Percentiles rank a stretch among this genome's conserved stretches.
Conservation (phyloP, 2,329 filamentous ascomycete species). For the Alternaria brassicicola region DNA sequence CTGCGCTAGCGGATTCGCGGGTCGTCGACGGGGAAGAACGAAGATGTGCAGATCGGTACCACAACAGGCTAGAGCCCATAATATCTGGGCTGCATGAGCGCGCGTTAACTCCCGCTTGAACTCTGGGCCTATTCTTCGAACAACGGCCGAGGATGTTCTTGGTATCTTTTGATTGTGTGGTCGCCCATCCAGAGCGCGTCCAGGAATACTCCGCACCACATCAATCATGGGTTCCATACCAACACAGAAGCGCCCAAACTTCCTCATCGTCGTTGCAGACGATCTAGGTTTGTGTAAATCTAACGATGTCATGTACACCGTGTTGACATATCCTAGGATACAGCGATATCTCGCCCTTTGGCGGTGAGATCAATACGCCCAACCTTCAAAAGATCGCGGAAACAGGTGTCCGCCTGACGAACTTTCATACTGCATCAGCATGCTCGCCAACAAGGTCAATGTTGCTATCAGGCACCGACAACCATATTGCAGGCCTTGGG, state of each 20-base stretch:
- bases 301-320: not conserved
- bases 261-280: slow-evolving; percentile 64
- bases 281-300: slow-evolving; percentile 58
- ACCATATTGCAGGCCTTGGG: slow-evolving; percentile 65
- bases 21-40: not conserved
- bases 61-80: too few species aligned
- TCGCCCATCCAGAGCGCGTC: not conserved
- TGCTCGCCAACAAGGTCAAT: slow-evolving; percentile 70
- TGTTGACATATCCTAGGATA: not conserved
- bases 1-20: not conserved
- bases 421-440: slow-evolving; percentile 68
- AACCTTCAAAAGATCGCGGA: slow-evolving; percentile 58
- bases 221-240: not conserved
- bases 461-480: slow-evolving; percentile 69
- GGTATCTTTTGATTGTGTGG: not conserved
- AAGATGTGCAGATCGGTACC: too few species aligned
- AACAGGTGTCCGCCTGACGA: slow-evolving; percentile 63
- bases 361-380: slow-evolving; percentile 66
- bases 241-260: slow-evolving; percentile 58
- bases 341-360: slow-evolving; percentile 64
- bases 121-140: not conserved
- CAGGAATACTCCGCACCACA: not conserved
- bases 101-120: too few species aligned
- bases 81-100: too few species aligned
- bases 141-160: not conserved